Evolutionary conservation across 495 filamentous ascomycete species (phyloP), one percentile per base, ranked within the genome.

Genomic region (Rostrohypoxylon terebratum): DNA sequence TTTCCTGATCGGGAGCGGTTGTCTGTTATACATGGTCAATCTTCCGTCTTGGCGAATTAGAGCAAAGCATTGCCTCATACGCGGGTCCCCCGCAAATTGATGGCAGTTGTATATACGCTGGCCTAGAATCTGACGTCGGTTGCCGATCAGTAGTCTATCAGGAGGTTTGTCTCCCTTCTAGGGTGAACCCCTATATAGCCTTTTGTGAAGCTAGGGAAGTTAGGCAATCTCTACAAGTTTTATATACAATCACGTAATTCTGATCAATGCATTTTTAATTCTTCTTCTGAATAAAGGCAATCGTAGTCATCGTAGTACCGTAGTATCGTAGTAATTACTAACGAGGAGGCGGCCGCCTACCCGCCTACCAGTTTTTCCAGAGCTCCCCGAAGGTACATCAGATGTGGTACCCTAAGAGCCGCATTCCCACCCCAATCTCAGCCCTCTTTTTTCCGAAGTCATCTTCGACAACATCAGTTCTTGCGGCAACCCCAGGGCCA

Each of bases 31-130:
- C 48, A 38, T 68, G 25, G 64, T 33, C 59, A 47, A 75, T 75
- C 72, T 68, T 68, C 72, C 72, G 72, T 53, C 72, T 75, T 75
- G 72, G 72, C 72, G 72, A 71, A 68, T 71, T 75, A 64, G 42
- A 3, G 71, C 21, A 54, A 25, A 54, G 40, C 13, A 63, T 69
- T 20, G 58, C 20, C 62, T 66, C 45, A 57, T 16, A 66, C 66
- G 61, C 58, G 71, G 66, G 59, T 66, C 60, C 71, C 40, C 66
- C 66, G 66, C 71, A 63, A 53, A 63, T 63, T 67, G 36, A 59
- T 69, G 71, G 71, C 71, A 74, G 71, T 74, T 74, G 13, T 20
- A 38, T 31, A 25, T 73, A 38, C 10, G 10, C 33, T 66, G 20
- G 55, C 53, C 40, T 59, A 10, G 61, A 38, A 36, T 54, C 20